Evolutionary conservation across 495 filamentous ascomycete genomes (phyloP).

Genomic region (Penicillium crystallinum): DNA sequence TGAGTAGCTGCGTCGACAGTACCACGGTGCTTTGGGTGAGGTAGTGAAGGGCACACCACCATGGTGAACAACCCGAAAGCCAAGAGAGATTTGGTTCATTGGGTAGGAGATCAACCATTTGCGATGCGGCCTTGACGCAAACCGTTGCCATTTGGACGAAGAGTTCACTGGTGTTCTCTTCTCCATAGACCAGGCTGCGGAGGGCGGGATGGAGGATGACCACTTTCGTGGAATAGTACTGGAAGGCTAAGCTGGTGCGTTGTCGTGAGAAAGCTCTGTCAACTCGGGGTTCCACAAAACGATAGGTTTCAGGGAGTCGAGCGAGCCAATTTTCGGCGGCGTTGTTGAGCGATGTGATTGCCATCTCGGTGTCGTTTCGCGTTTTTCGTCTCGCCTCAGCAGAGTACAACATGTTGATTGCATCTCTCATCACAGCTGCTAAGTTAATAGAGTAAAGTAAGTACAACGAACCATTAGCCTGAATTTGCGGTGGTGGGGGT

Average conservation of each 20-base stretch:
- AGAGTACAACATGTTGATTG: constrained; percentile 48
- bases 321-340: constrained; percentile 47
- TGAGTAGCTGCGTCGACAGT: constrained; percentile 43
- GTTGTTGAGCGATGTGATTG: constrained; percentile 40
- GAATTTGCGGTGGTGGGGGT: not conserved
- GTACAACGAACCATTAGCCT: constrained; percentile 35
- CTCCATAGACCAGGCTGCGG: constrained; percentile 35
- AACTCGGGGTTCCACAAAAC: constrained; percentile 28
- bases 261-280: constrained; percentile 18
- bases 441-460: constrained; percentile 42
- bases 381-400: constrained; percentile 43
- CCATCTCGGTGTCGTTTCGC: constrained; percentile 48
- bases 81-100: constrained; percentile 25
- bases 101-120: constrained; percentile 46
- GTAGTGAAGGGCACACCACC: constrained; percentile 57
- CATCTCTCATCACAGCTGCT: constrained; percentile 42
- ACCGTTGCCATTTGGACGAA: constrained; percentile 39
- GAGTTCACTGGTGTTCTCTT: constrained; percentile 10
- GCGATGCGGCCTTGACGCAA: constrained; percentile 46
- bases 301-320: constrained; percentile 41
- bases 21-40: constrained; percentile 44
- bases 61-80: constrained; percentile 46
- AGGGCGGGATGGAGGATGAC: constrained; percentile 55
- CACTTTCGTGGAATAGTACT: constrained; percentile 51
- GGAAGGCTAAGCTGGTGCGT: constrained; percentile 37